Base-by-base conservation (phyloP, 495 filamentous ascomycete genomes). In the Talaromyces trachyspermus region DNA sequence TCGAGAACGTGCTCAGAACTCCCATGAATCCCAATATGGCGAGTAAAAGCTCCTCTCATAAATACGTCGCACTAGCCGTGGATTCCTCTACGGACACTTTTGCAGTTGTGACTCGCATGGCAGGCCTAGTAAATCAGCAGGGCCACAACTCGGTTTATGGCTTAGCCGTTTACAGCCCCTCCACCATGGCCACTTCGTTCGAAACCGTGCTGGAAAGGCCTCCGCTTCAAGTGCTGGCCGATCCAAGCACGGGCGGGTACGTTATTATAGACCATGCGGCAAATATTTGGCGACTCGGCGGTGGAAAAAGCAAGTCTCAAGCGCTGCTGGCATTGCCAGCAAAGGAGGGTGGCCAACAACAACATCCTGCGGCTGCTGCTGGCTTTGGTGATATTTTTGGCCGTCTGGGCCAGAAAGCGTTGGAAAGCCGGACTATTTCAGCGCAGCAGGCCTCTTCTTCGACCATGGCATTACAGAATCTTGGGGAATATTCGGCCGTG, bases 401-500 rank as follows among this genome's bases (percentile, higher is more conserved):
- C 12, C 66, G 44, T 37, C 43, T 12, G 24, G 17, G 49, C 65
- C 57, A 66, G 35, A 54, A 58, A 33, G 48, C 40, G 33, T 42
- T 11, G 9, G 39, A 14, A n/a, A 51, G 22, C 56, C 62, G 23
- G 48, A 55, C 11, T 49, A 58, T 27, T 57, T 69, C 37, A 65
- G 39, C 12, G 38, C 55, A 19, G 60, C 69, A 27, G 66, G 58
- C 69, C 17, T 66, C 73, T 24, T 58, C 67, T 9, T 75, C 71
- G 2, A 72, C 84, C 18, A 74, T 86, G 18, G 66, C 80, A 23
- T 71, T 72, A 32, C 81, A 87, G 54, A 78, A 78, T 49, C 65
- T 95, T 40, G 75, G 84, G 10, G 72, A 49, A 74, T 94, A 7
- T 92, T 95, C 60, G 81, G 88, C 46, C 73, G 75, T 25, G 81